Base-by-base conservation (phyloP, 805 yeast genomes). In the Pichia paraexigua region DNA sequence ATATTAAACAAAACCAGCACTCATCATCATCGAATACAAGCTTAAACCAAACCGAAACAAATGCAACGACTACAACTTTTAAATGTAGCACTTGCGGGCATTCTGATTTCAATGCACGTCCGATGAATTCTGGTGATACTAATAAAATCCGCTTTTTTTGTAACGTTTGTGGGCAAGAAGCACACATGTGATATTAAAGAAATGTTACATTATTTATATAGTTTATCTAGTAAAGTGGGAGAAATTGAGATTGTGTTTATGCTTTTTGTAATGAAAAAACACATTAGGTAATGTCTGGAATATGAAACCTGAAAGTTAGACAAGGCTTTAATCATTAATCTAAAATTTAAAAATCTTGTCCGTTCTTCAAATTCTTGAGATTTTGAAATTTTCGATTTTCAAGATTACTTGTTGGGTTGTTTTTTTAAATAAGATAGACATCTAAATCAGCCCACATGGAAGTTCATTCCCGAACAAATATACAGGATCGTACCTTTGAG, bases 401-500 rank as follows among this genome's bases (percentile, higher is more conserved):
- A 35, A 35, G 20, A 35, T 7, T n/a, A n/a, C 11, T 35, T 35
- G 39, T 17, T 17, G 39, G 17, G 37, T 32, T 35, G 11, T n/a
- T 35, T 35, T 35, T 17, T n/a, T 35, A 35, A 13, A 28, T 3
- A 10, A 35, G 17, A 17, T 35, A 35, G 17, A n/a, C 39, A 35
- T 35, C 12, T 35, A 35, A n/a, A 6, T n/a, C 17, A n/a, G 2
- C 20, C 15, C 20, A 11, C 10, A 60, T 63, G 66, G 62, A 62
- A 35, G 15, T 59, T 28, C 57, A 60, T 40, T 48, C 67, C 45
- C 63, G 71, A 45, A 62, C 56, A 11, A 64, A 61, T 35, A 73
- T 82, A 41, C 92, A 86, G 64, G 95, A 92, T 69, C 76, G 99
- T 58, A 92, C 98, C 10, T 75, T 80, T 55, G 98, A 92, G 74